phyloP scores from a whole-genome alignment of 129 eudicot species.

The Gnaphalium uliginosum region DNA sequence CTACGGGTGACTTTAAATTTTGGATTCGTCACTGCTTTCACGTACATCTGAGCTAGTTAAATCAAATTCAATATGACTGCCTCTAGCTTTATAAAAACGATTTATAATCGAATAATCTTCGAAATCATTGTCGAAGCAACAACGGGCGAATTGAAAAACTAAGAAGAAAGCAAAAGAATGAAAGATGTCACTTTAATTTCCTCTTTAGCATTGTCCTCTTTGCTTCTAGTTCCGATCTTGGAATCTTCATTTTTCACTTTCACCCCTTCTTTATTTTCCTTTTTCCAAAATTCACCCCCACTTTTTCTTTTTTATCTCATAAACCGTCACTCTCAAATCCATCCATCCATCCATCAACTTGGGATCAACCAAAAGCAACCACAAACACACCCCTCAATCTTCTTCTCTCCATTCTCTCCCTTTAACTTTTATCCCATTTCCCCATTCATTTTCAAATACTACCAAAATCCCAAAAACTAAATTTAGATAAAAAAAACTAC shows the following conservation, averaged over 20 bases:
- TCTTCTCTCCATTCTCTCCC: slow-evolving; percentile 40
- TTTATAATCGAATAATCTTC: neutral
- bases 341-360: slow-evolving; percentile 37
- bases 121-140: neutral
- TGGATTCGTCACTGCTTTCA: no score
- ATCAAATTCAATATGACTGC: no score
- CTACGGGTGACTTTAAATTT: no score
- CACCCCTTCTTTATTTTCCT: slow-evolving; percentile 20
- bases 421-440: slow-evolving; percentile 22
- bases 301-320: slow-evolving; percentile 26
- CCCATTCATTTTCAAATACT: slow-evolving; percentile 21
- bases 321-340: slow-evolving; percentile 37
- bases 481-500: no score
- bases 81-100: neutral
- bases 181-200: slow-evolving; percentile 11
- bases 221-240: slow-evolving; percentile 38
- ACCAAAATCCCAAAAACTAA: neutral
- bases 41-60: no score
- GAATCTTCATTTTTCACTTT: slow-evolving; percentile 38
- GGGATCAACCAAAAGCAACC: slow-evolving; percentile 39
- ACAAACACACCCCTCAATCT: neutral
- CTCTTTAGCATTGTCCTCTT: slow-evolving; percentile 16
- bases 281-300: slow-evolving; percentile 20
- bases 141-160: neutral
- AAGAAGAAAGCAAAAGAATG: slow-evolving; percentile 24